Evolutionary conservation across 2,329 filamentous ascomycete genomes (phyloP).

Genomic region (Ophiostoma tasmaniense): DNA sequence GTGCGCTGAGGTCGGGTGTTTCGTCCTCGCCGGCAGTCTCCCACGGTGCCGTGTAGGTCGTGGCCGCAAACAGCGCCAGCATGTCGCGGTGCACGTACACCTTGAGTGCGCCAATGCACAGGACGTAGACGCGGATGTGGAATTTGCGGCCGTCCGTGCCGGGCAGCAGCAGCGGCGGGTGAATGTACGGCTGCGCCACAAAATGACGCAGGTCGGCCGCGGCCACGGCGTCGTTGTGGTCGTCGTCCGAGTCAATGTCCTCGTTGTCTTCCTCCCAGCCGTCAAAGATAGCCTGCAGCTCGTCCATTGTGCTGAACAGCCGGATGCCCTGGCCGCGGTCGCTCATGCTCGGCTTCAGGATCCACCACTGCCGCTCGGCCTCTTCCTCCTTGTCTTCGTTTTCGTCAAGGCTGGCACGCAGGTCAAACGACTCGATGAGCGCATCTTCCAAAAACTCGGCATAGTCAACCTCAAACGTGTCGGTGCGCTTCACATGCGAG

Average conservation of each 20-base stretch:
- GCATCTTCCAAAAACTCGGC: conserved; percentile 95
- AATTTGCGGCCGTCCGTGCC: conserved; percentile 67
- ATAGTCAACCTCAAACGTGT: conserved; percentile 91
- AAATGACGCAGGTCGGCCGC: conserved; percentile 93
- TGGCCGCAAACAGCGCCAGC: conserved; percentile 84
- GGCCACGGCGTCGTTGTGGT: conserved; percentile 52
- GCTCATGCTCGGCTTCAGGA: conserved; percentile 95
- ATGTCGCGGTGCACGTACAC: conserved; percentile 84
- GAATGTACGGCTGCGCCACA: conserved; percentile 88
- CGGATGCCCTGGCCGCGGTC: conserved; percentile 90
- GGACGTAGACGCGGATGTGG: conserved; percentile 86
- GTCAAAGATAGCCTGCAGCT: conserved; percentile 82
- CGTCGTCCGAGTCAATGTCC: conserved; percentile 45
- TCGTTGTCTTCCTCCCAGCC: conserved; percentile 71
- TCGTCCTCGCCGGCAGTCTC: conserved; percentile 25
- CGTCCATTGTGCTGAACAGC: conserved; percentile 75
- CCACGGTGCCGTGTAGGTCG: conserved; percentile 60
- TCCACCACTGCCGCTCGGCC: conserved; percentile 76
- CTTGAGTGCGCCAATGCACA: conserved; percentile 67
- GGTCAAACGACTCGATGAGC: conserved; percentile 78
- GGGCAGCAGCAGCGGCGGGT: conserved; percentile 69
- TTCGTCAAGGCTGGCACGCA: conserved; percentile 65
- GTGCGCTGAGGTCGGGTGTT: conserved; percentile 54
- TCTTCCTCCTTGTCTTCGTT: conserved; percentile 39
- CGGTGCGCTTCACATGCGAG: conserved; percentile 64